Conservation (phyloP, 2,329 filamentous ascomycete genomes). For the Colletotrichum tabaci region DNA sequence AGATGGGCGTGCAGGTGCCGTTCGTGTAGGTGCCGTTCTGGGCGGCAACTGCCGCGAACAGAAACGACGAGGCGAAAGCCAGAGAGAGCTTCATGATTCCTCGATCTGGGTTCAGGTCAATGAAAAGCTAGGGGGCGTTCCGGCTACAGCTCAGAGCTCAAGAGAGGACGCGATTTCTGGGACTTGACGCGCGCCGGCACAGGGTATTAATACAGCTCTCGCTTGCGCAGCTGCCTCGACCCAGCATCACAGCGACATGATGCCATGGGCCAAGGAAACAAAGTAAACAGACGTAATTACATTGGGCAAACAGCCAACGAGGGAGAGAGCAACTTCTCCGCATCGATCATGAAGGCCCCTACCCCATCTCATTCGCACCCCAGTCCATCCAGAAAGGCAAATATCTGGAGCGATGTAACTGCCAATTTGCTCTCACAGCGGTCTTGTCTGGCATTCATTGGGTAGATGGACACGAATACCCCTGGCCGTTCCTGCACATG, state of each 20-base stretch:
- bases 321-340: conserved; percentile 39
- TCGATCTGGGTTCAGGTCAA: conserved; percentile 14
- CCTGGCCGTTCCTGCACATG: conserved; percentile 36
- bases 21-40: conserved; percentile 43
- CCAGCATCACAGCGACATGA: conserved; percentile 26
- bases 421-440: conserved; percentile 35
- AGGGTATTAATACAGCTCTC: conserved; percentile 43
- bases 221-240: conserved; percentile 7
- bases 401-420: conserved; percentile 41
- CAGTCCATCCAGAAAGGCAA: conserved; percentile 2
- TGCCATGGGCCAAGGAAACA: conserved; percentile 23
- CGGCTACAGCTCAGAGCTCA: conserved; percentile 31
- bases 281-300: conserved; percentile 39
- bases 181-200: conserved; percentile 16
- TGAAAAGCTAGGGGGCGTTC: conserved; percentile 29
- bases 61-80: conserved; percentile 45
- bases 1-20: conserved; percentile 57
- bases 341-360: conserved; percentile 26
- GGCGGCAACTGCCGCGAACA: conserved; percentile 47
- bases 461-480: conserved; percentile 26
- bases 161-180: neutral
- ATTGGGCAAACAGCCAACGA: conserved; percentile 34
- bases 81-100: conserved; percentile 50
- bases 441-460: conserved; percentile 41
- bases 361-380: neutral